Conservation (phyloP, 2,329 filamentous ascomycete genomes). For the Fusarium sterilihyphosum region DNA sequence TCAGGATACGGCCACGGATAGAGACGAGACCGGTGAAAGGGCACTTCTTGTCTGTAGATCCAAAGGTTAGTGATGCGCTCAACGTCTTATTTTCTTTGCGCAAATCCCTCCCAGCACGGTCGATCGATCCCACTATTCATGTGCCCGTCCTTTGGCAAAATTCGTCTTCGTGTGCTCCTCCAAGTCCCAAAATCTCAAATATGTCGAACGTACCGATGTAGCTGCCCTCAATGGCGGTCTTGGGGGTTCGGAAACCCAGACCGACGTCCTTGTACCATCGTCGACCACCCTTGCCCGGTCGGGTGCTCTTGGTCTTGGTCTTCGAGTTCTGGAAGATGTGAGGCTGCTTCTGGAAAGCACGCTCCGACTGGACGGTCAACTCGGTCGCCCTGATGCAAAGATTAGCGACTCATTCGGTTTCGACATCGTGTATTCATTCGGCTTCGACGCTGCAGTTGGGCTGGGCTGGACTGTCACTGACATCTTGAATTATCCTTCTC, state of each 20-base stretch:
- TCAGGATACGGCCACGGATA: conserved; percentile 99
- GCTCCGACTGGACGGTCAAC: conserved; percentile 99
- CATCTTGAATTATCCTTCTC: conserved; percentile 57
- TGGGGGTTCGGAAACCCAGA: conserved; percentile 98
- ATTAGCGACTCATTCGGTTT: conserved; percentile 46
- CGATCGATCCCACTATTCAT: background rate
- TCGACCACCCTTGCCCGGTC: conserved; percentile 90
- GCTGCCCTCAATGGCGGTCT: conserved; percentile 96
- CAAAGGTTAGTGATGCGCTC: conserved; percentile 41
- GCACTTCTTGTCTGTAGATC: conserved; percentile 95
- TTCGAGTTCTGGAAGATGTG: conserved; percentile 99
- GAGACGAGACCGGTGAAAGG: conserved; percentile 99
- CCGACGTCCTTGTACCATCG: conserved; percentile 99
- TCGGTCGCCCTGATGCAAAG: conserved; percentile 85
- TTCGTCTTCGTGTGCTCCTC: conserved; percentile 4
- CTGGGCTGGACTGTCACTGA: conserved; percentile 44
- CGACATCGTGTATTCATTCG: conserved; percentile 34
- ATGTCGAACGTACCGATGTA: conserved; percentile 89
- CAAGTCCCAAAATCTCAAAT: conserved; percentile 12
- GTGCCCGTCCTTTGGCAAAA: background rate
- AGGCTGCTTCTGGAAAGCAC: conserved; percentile 99
- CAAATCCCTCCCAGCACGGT: background rate
- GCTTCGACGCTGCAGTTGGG: background rate
- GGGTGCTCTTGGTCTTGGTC: conserved; percentile 84
- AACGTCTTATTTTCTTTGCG: background rate